These are phyloP conservation scores for Metroxylon sagu DNA, from an alignment of 176 grass and related monocot species.

Conservation along the genomic window DNA sequence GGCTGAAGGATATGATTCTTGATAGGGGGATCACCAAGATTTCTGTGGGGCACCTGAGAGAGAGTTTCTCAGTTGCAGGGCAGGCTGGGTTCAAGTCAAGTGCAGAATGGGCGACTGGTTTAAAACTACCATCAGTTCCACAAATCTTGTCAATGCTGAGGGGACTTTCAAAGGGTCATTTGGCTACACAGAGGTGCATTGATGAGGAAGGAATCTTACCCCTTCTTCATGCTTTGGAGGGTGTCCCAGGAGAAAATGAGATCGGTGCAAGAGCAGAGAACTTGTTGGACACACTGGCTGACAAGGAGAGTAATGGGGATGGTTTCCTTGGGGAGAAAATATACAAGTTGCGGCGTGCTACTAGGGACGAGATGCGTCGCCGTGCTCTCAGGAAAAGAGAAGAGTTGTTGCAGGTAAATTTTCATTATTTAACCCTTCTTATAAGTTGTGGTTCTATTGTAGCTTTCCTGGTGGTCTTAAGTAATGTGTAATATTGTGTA, in stretches of 20 bases:
- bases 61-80: constrained; percentile 55
- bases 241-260: constrained; percentile 87
- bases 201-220: constrained; percentile 82
- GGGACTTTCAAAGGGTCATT: constrained; percentile 90
- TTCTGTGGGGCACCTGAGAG: constrained; percentile 68
- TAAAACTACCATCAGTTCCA: constrained; percentile 81
- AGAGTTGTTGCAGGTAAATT: constrained; percentile 67
- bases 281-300: constrained; percentile 86
- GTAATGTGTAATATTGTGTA: too few species aligned
- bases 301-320: constrained; percentile 91
- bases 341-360: constrained; percentile 72
- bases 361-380: constrained; percentile 82
- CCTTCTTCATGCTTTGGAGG: constrained; percentile 85
- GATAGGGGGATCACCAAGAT: constrained; percentile 64
- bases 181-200: constrained; percentile 77
- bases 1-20: constrained; percentile 94
- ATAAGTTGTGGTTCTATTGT: too few species aligned
- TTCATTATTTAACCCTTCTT: background rate
- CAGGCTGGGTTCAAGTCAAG: constrained; percentile 54
- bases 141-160: constrained; percentile 85
- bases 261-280: constrained; percentile 96
- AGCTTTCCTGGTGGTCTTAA: too few species aligned
- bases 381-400: constrained; percentile 79
- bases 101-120: constrained; percentile 63
- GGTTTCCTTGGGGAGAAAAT: constrained; percentile 78